Conservation (phyloP, 2,329 filamentous ascomycete species). For the Paecilomyces sp. region DNA sequence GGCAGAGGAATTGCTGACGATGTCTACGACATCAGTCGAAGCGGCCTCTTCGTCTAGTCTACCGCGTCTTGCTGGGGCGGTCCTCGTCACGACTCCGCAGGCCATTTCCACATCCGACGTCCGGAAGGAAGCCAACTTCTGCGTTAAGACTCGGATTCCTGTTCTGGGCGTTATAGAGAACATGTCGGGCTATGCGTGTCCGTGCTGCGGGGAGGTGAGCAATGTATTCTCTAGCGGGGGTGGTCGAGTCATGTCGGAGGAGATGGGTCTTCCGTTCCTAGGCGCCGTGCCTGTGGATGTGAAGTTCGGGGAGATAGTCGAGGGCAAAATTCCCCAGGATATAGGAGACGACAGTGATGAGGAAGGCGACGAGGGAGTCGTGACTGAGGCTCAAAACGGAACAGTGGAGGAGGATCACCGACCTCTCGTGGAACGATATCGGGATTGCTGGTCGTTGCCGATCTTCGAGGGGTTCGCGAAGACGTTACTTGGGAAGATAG, state of each 20-base stretch:
- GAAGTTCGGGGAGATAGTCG: conserved; percentile 80
- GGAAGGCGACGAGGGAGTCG: conserved; percentile 4
- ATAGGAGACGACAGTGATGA: conserved; percentile 17
- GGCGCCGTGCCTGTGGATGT: conserved; percentile 88
- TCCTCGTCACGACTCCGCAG: conserved; percentile 94
- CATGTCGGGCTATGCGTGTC: conserved; percentile 58
- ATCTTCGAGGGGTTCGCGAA: conserved; percentile 37
- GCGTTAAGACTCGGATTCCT: conserved; percentile 69
- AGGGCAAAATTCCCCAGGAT: conserved; percentile 42
- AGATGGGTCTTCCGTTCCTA: conserved; percentile 77
- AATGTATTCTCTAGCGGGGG: conserved; percentile 91
- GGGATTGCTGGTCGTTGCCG: conserved; percentile 35
- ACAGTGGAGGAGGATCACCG: conserved; percentile 13
- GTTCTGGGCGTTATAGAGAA: conserved; percentile 92
- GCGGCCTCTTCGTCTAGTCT: conserved; percentile 10
- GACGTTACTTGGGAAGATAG: conserved; percentile 21
- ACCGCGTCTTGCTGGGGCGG: conserved; percentile 73
- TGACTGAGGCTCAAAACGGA: conserved; percentile 4
- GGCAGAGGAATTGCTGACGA: conserved; percentile 68
- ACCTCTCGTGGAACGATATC: conserved; percentile 36
- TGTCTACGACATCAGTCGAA: conserved; percentile 21
- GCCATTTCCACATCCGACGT: conserved; percentile 91
- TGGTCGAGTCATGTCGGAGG: conserved; percentile 78
- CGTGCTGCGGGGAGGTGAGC: conserved; percentile 71
- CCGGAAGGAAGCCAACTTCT: conserved; percentile 91